phyloP scores from a whole-genome alignment of 2,329 filamentous ascomycete species.

The Monosporascus sp. region DNA sequence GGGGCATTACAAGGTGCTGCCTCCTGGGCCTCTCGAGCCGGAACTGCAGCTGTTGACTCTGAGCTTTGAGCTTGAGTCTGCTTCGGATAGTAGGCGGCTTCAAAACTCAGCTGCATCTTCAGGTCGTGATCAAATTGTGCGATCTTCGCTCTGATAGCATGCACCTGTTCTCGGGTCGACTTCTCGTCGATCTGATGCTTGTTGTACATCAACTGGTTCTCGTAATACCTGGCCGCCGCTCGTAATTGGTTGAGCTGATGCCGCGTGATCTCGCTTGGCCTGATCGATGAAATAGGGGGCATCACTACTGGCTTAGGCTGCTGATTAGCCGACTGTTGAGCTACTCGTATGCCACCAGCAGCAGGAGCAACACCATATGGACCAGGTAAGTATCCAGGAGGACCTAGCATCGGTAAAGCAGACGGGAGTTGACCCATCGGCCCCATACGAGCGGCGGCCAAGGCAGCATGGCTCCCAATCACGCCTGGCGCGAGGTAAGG shows the following conservation, averaged over 20 bases:
- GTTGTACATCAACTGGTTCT: slow-evolving; percentile 57
- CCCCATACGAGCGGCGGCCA: slow-evolving; percentile 10
- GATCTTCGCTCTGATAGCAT: slow-evolving; percentile 40
- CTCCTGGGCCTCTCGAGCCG: slow-evolving; percentile 7
- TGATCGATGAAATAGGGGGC: slow-evolving; percentile 53
- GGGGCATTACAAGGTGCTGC: slow-evolving; percentile 11
- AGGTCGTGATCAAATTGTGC: slow-evolving; percentile 46
- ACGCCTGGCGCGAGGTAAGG: slow-evolving; percentile 16
- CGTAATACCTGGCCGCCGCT: slow-evolving; percentile 48
- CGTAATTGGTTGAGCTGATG: slow-evolving; percentile 51
- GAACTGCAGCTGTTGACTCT: slow-evolving; percentile 19
- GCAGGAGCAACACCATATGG: slow-evolving; percentile 1
- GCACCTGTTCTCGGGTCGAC: slow-evolving; percentile 39
- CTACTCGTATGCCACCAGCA: slow-evolving; percentile 1
- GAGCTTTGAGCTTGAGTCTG: slow-evolving; percentile 1
- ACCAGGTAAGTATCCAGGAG: slow-evolving; percentile 7
- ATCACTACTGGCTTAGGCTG: slow-evolving; percentile 12
- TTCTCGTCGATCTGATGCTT: slow-evolving; percentile 57
- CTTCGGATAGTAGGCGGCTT: slow-evolving; percentile 38
- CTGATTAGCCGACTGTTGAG: slow-evolving; percentile 1
- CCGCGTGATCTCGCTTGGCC: slow-evolving; percentile 55
- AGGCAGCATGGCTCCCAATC: slow-evolving; percentile 9
- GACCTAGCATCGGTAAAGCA: slow-evolving; percentile 7
- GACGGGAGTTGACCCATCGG: slow-evolving; percentile 11
- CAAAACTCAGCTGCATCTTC: slow-evolving; percentile 42